Evolutionary conservation across 1,284 basidiomycete genomes (phyloP).

Genomic region (Cryptococcus sp.): DNA sequence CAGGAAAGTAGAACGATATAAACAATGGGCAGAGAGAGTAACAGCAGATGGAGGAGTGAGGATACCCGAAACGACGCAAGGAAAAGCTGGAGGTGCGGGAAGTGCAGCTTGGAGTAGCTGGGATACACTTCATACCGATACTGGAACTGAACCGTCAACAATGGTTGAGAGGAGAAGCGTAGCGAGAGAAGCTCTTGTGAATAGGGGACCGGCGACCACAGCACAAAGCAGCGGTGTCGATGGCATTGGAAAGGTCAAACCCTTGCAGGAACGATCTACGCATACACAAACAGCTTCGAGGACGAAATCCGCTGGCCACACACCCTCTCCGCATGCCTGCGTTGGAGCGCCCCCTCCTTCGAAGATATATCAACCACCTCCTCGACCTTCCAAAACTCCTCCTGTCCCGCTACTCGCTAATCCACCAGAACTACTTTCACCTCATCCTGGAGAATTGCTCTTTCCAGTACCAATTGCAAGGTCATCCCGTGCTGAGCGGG

Average conservation of each 20-base stretch:
- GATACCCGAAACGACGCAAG: neutral
- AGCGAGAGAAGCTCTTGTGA: neutral
- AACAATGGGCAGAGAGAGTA: constrained; percentile 1
- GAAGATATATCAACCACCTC: no score
- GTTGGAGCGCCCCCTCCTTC: no score
- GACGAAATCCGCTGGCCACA: no score
- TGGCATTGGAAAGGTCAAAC: neutral
- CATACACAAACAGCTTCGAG: no score
- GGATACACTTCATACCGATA: neutral
- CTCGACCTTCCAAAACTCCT: neutral
- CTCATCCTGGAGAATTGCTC: constrained; percentile 5
- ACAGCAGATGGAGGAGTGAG: neutral
- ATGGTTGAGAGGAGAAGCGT: neutral
- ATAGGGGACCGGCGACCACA: neutral
- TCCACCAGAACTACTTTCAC: neutral
- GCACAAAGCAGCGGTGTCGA: no score
- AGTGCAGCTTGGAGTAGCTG: constrained; percentile 3
- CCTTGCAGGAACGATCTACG: no score
- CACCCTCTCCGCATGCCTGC: neutral
- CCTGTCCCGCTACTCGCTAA: neutral
- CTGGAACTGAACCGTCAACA: neutral
- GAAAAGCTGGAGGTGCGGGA: constrained; percentile 1
- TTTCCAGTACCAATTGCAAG: constrained; percentile 9
- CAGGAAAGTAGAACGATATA: neutral
- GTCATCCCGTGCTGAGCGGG: constrained; percentile 18